Evolutionary conservation across 2,329 filamentous ascomycete genomes (phyloP), one percentile per base, ranked within the genome.

Genomic region (Fonsecaea pugnacius): DNA sequence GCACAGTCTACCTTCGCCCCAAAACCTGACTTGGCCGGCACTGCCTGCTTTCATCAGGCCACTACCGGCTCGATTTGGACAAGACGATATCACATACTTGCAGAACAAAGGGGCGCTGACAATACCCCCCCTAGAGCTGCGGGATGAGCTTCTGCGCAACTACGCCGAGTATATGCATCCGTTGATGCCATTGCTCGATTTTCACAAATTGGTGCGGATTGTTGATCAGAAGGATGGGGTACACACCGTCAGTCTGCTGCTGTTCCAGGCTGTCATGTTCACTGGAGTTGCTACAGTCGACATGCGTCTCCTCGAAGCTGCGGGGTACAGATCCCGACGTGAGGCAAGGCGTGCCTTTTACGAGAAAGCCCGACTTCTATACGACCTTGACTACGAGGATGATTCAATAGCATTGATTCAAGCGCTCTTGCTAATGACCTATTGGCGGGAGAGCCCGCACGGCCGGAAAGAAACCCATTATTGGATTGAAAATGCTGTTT

Each of bases 391-490:
- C 76, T 96, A 95, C 76, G 93, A 97, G 77, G 87, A 88, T 53
- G 92, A 97, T 75, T 90, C 92, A 58, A 88, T 96, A 64, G 87
- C 92, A 27, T 84, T 96, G 27, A 91, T 96, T 16, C 93, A 97
- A 77, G 89, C 91, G 4, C 82, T 97, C 27, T 82, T 97, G 21
- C 83, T 96, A 64, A 92, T 97, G 90, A 96, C 92, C 4, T 96
- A 96, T 76, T 97, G 93, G 90, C 97, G 96, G 75, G 93, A 96
- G 78, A 96, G 92, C 6, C 92, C 92, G 0, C 92, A 96, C 77
- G 93, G 96, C 75, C 92, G 96, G 75, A 97, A 97, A 76, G 93
- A 97, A 75, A 96, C 92, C 53, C 96, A 93, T 90, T 92, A 97
- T 75, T 97, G 93, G 93, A 96, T 96, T 91, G 93, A 92, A 18